Evolutionary conservation across 1,284 basidiomycete genomes (phyloP).

Genomic region (Puccinia triticina): DNA sequence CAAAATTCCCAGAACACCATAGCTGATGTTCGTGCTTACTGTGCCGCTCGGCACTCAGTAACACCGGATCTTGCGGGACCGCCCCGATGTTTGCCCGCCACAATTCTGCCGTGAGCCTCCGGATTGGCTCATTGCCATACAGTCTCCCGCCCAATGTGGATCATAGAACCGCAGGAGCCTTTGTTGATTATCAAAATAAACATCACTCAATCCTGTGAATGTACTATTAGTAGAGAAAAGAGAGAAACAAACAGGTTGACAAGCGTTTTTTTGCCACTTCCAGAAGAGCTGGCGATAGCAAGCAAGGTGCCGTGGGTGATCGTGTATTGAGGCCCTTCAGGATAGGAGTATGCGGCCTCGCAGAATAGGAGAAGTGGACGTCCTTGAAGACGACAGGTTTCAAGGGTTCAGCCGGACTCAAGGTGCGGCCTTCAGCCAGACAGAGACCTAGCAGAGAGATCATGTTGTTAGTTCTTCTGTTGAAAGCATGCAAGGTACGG

Average conservation of each 20-base stretch:
- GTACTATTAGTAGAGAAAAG: constrained; percentile 39
- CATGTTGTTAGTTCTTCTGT: constrained; percentile 62
- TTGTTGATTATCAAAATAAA: constrained; percentile 74
- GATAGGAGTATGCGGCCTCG: too few species aligned
- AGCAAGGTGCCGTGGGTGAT: constrained; percentile 81
- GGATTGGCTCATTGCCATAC: constrained; percentile 69
- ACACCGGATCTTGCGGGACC: too few species aligned
- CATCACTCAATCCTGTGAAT: constrained; percentile 45
- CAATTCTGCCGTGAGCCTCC: constrained; percentile 76
- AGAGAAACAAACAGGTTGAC: constrained; percentile 67
- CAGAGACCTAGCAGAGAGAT: too few species aligned
- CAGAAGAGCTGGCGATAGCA: constrained; percentile 68
- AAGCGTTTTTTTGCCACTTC: constrained; percentile 60
- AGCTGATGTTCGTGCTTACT: constrained; percentile 89
- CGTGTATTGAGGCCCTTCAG: constrained; percentile 74
- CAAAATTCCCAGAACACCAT: constrained; percentile 70
- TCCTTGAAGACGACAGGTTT: constrained; percentile 75
- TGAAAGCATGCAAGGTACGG: constrained; percentile 46
- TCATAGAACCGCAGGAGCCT: constrained; percentile 91
- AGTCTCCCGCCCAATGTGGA: constrained; percentile 71
- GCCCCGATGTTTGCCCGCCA: constrained; percentile 86
- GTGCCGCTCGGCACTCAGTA: constrained; percentile 75
- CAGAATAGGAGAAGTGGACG: constrained; percentile 85
- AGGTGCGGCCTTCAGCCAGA: constrained; percentile 63
- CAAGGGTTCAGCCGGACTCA: constrained; percentile 61